These are phyloP conservation scores for Chrysoporthe puriensis DNA, from an alignment of 2,329 filamentous ascomycete genomes.

Conservation along the genomic window DNA sequence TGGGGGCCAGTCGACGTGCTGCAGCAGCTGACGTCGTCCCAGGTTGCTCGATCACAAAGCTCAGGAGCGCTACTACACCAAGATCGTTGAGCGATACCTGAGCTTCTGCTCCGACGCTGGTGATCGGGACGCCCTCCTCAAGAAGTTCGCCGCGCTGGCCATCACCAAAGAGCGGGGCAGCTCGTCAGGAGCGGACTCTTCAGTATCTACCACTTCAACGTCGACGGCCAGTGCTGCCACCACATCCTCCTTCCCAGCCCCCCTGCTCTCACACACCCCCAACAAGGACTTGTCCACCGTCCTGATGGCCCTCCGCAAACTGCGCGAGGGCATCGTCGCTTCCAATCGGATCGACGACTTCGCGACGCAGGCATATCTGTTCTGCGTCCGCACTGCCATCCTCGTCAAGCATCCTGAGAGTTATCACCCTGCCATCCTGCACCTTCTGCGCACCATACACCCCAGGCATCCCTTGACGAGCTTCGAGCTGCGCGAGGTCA, in stretches of 20 bases:
- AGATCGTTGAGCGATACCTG: conserved; percentile 87
- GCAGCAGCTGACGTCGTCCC: conserved; percentile 16
- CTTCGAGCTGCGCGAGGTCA: conserved; percentile 77
- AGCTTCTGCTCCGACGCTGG: conserved; percentile 79
- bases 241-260: conserved; percentile 22
- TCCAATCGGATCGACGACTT: conserved; percentile 78
- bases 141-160: conserved; percentile 71
- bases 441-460: conserved; percentile 76
- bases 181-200: conserved; percentile 29
- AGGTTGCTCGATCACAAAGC: conserved; percentile 75
- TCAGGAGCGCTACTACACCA: conserved; percentile 85
- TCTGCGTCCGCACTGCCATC: conserved; percentile 84
- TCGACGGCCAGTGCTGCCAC: conserved; percentile 14
- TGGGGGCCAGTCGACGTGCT: conserved; percentile 17
- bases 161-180: conserved; percentile 34
- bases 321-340: conserved; percentile 86
- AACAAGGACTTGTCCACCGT: conserved; percentile 73
- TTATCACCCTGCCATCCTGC: conserved; percentile 84
- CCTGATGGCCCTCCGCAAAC: conserved; percentile 83
- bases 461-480: conserved; percentile 67
- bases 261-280: conserved; percentile 37
- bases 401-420: conserved; percentile 82
- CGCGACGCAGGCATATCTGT: conserved; percentile 86
- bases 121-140: conserved; percentile 72
- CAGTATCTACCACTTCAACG: conserved; percentile 19